Conservation (phyloP, 1,139 yeast genomes). For the Lodderomyces parapsilosis region DNA sequence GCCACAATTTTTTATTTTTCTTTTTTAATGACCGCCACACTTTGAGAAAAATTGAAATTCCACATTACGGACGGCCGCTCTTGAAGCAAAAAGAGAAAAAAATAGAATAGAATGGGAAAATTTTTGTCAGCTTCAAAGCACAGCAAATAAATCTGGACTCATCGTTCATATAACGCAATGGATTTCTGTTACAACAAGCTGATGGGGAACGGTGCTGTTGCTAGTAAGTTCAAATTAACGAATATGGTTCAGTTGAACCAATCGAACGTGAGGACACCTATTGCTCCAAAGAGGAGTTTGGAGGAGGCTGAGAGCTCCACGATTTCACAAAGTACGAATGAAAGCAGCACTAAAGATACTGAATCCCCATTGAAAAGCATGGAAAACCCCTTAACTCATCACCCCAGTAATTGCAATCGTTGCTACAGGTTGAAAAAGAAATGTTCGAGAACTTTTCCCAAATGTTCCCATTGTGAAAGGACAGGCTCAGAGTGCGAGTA, state of each 20-base stretch:
- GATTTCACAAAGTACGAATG: neutral
- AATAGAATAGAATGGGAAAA: neutral
- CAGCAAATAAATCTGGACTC: neutral
- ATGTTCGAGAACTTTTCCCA: slow-evolving; percentile 39
- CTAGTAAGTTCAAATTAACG: slow-evolving; percentile 35
- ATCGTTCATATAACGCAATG: slow-evolving; percentile 18
- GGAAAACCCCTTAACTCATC: slow-evolving; percentile 25
- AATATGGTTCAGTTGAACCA: slow-evolving; percentile 22
- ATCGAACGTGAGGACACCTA: slow-evolving; percentile 18
- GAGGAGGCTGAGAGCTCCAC: neutral
- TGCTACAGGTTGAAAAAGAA: slow-evolving; percentile 46
- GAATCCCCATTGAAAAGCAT: neutral
- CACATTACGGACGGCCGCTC: neutral
- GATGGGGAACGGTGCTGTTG: slow-evolving; percentile 40
- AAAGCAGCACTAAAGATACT: neutral
- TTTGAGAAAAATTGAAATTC: too few species aligned
- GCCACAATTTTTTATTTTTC: neutral
- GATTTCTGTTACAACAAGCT: slow-evolving; percentile 36
- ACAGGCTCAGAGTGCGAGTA: slow-evolving; percentile 40
- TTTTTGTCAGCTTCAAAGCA: neutral
- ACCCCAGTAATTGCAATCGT: slow-evolving; percentile 38
- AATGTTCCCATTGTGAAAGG: slow-evolving; percentile 35
- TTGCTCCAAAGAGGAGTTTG: neutral
- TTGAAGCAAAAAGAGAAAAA: neutral
- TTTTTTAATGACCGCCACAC: slow-evolving; percentile 1